These are phyloP conservation scores for Globisporangium spinosum DNA, from an alignment of 352 stramenopile species.

Conservation along the genomic window DNA sequence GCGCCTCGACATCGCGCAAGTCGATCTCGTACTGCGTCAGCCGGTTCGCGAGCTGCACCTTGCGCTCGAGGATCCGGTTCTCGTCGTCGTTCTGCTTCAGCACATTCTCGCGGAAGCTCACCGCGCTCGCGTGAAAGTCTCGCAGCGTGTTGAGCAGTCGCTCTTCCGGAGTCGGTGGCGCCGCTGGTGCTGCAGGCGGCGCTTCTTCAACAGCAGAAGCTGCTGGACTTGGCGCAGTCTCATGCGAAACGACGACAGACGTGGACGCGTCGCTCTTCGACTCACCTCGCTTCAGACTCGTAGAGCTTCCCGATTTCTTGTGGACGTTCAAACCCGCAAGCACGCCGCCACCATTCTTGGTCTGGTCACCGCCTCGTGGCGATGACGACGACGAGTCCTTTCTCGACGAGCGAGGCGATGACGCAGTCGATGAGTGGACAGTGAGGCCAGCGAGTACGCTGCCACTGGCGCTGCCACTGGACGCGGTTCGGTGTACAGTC, in stretches of 20 bases:
- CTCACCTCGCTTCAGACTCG: conserved; percentile 1
- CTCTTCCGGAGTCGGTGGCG: conserved; percentile 53
- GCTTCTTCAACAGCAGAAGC: conserved; percentile 27
- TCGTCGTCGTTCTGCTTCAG: conserved; percentile 77
- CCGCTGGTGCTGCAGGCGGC: conserved; percentile 22
- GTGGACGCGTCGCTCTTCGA: conserved; percentile 7
- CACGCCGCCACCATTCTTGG: conserved; percentile 28
- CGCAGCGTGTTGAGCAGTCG: conserved; percentile 61
- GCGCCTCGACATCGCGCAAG: conserved; percentile 69
- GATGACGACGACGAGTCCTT: conserved; percentile 12
- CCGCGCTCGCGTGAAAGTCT: conserved; percentile 71
- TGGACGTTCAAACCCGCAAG: conserved; percentile 53
- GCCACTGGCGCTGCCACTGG: conserved; percentile 6
- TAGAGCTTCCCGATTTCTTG: conserved; percentile 20
- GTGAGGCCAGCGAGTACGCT: conserved; percentile 65
- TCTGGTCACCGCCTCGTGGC: conserved; percentile 1
- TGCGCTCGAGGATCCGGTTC: conserved; percentile 63
- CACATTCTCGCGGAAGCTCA: conserved; percentile 59
- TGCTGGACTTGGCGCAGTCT: conserved; percentile 17
- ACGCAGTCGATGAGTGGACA: conserved; percentile 40
- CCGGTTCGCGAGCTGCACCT: conserved; percentile 57
- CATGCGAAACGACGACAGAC: conserved; percentile 21
- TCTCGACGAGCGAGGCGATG: conserved; percentile 26
- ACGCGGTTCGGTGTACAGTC: conserved; percentile 41
- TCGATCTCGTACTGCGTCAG: conserved; percentile 81